Percentiles rank a stretch among this genome's conserved stretches.
These are phyloP conservation scores for Silene conica DNA, from an alignment of 148 eudicot genomes.

Conservation along the genomic window DNA sequence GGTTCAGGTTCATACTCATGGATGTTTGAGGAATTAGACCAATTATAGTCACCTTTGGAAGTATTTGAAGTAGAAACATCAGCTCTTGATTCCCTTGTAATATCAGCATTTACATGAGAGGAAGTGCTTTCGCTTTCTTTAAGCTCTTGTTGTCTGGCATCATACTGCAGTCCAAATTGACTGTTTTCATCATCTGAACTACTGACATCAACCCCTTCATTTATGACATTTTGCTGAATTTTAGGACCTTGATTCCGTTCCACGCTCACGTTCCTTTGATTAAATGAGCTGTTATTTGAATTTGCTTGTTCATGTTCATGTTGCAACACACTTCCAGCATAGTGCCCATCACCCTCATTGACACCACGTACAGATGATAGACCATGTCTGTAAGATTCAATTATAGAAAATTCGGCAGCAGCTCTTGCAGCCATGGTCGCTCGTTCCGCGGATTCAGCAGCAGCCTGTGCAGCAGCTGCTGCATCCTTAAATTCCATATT, in stretches of 20 bases:
- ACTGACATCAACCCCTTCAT: constrained; percentile 26
- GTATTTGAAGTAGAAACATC: constrained; percentile 33
- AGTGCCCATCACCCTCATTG: constrained; percentile 26
- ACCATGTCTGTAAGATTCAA: constrained; percentile 37
- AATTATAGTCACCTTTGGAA: constrained; percentile 27
- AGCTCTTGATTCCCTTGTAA: constrained; percentile 23
- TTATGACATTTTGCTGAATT: constrained; percentile 20
- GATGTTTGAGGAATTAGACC: constrained; percentile 24
- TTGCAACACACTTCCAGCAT: constrained; percentile 23
- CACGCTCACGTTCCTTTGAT: constrained; percentile 29
- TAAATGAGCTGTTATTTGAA: constrained; percentile 23
- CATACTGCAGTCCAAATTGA: constrained; percentile 22
- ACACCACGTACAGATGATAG: constrained; percentile 22
- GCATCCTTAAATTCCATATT: constrained; percentile 87
- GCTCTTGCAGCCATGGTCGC: constrained; percentile 98
- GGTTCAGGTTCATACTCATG: constrained; percentile 30
- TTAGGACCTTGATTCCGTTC: constrained; percentile 25
- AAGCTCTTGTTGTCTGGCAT: constrained; percentile 13
- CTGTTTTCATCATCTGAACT: constrained; percentile 11
- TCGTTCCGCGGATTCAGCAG: constrained; percentile 92
- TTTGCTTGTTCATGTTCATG: constrained; percentile 24
- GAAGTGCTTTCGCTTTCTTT: constrained; percentile 22
- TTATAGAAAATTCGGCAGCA: constrained; percentile 76
- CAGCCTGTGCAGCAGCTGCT: constrained; percentile 89
- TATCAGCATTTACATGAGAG: constrained; percentile 26